Evolutionary conservation across 2,329 filamentous ascomycete genomes (phyloP).

Genomic region (Aspergillus chevalieri): DNA sequence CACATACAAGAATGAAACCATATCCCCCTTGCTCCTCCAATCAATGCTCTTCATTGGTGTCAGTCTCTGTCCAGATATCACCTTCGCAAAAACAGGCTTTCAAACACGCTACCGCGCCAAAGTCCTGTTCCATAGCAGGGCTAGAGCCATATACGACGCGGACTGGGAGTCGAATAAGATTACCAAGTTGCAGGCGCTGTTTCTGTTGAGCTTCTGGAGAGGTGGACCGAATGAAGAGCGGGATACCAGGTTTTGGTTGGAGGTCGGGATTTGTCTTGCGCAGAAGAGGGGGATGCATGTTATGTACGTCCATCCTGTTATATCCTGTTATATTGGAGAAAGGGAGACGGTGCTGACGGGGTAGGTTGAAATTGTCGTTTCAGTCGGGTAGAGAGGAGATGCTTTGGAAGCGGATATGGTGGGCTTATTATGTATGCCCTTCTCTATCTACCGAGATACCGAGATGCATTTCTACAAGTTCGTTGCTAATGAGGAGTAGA

Average conservation of each 20-base stretch:
- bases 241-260: slow-evolving; percentile 47
- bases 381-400: slow-evolving; percentile 25
- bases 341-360: not conserved
- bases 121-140: slow-evolving; percentile 45
- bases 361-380: slow-evolving; percentile 27
- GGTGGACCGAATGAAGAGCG: slow-evolving; percentile 45
- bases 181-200: slow-evolving; percentile 46
- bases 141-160: slow-evolving; percentile 49
- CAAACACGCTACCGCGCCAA: slow-evolving; percentile 47
- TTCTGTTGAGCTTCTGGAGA: slow-evolving; percentile 53
- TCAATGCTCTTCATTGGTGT: slow-evolving; percentile 52
- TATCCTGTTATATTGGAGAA: not conserved
- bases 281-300: slow-evolving; percentile 42
- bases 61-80: slow-evolving; percentile 47
- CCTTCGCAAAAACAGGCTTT: slow-evolving; percentile 43
- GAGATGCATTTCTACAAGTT: no score
- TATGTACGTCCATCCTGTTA: slow-evolving; percentile 15
- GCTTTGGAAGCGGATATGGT: slow-evolving; percentile 48
- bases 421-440: slow-evolving; percentile 44
- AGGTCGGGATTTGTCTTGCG: slow-evolving; percentile 47
- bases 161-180: slow-evolving; percentile 50
- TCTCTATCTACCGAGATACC: not conserved
- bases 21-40: slow-evolving; percentile 48
- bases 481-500: slow-evolving; percentile 12
- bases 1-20: slow-evolving; percentile 33